These are phyloP conservation scores for Mortierella claussenii DNA, from an alignment of 192 early-diverging fungal species.

Conservation along the genomic window DNA sequence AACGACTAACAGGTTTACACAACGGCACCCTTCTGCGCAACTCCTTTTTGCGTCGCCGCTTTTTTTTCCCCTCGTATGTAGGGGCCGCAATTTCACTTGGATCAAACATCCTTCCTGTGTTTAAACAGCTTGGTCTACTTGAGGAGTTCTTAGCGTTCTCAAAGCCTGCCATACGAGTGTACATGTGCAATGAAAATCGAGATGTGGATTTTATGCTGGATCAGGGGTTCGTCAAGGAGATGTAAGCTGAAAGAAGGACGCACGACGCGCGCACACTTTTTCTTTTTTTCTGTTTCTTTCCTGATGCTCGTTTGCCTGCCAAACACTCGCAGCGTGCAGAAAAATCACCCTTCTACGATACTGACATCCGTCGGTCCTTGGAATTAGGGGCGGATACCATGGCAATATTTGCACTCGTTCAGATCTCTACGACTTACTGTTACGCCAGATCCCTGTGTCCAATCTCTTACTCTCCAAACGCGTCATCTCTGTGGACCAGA, in stretches of 20 bases:
- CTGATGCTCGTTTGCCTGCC: too few species aligned
- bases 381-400: slow-evolving; percentile 2
- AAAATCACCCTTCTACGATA: too few species aligned
- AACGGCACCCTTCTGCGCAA: too few species aligned
- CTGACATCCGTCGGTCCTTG: too few species aligned
- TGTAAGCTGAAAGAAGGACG: too few species aligned
- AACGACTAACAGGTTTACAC: too few species aligned
- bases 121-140: neutral
- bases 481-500: neutral
- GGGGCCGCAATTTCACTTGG: neutral
- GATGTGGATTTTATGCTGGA: neutral
- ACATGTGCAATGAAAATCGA: neutral
- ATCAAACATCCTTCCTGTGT: neutral
- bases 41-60: too few species aligned
- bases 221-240: neutral
- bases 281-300: neutral
- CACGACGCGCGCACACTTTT: neutral
- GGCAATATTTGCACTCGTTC: neutral
- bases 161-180: neutral
- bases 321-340: too few species aligned
- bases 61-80: too few species aligned
- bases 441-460: neutral
- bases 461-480: neutral
- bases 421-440: neutral
- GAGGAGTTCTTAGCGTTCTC: neutral